Conservation (phyloP, 331 rosid genomes). For the Prunus yedoensis region DNA sequence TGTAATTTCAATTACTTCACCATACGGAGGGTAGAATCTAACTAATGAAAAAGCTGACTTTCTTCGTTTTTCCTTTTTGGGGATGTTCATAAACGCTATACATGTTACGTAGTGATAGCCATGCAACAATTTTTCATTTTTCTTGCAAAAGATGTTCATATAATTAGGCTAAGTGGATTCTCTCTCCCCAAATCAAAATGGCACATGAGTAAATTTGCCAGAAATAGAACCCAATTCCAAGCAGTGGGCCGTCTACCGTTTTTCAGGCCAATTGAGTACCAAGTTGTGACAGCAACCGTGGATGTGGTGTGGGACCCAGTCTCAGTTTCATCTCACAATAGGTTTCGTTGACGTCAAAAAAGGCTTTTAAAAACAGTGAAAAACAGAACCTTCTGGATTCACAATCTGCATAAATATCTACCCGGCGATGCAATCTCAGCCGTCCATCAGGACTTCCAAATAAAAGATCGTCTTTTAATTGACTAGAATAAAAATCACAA, state of each 20-base stretch:
- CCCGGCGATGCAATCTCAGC: slow-evolving; percentile 49
- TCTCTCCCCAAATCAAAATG: neutral
- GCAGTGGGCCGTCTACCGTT: neutral
- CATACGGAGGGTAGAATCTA: too few species aligned
- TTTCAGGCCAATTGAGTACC: neutral
- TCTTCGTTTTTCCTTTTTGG: too few species aligned
- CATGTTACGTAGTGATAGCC: too few species aligned
- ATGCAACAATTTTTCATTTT: too few species aligned
- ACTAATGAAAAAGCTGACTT: too few species aligned
- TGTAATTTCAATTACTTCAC: too few species aligned
- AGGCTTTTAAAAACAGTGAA: slow-evolving; percentile 23
- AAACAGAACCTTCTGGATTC: slow-evolving; percentile 86
- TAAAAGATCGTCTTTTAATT: neutral
- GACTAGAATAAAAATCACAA: neutral
- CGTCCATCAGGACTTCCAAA: slow-evolving; percentile 27
- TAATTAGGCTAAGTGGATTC: neutral
- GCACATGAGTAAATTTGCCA: neutral
- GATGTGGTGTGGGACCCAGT: neutral
- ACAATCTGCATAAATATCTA: slow-evolving; percentile 56
- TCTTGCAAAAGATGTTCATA: too few species aligned
- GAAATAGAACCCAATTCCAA: neutral
- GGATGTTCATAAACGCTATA: too few species aligned
- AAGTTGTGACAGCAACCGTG: neutral
- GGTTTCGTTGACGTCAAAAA: slow-evolving; percentile 20
- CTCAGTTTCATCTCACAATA: neutral